Base-by-base conservation (phyloP, 2,329 filamentous ascomycete genomes). In the Metarhizium robertsii region DNA sequence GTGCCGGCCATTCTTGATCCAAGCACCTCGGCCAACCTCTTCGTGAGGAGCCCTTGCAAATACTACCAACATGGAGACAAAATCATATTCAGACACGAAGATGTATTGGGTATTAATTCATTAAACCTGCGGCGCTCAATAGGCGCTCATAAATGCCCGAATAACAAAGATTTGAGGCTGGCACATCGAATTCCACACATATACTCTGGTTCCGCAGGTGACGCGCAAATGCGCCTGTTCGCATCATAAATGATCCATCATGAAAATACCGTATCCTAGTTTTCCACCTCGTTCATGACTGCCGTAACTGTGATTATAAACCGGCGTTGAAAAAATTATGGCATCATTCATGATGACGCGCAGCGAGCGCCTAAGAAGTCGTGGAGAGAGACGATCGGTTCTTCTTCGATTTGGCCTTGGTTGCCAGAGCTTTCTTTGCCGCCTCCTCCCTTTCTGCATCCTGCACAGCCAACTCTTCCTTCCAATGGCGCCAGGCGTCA, bases 401-500 rank as follows among this genome's bases (percentile, higher is more conserved):
- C 65, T 78, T 79, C 66, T 76, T 80, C 10, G 70, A 64, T 61
- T 73, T 76, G 43, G 62, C 63, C 57, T 70, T 73, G 16, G 61
- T 60, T 56, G 29, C 67, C 25, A 69, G 67, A 7, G 66, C 62
- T 61, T 75, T 77, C 61, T 74, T 76, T 18, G 62, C 65, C 3
- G 72, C 68, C 32, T 76, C 75, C 20, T 76, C 75, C 20, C 71
- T 67, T 54, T 73, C 71, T 29, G 75, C 73, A 4, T 68, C 68
- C 58, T 76, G 74, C 56, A 77, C 74, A 8, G 75, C 76, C 66
- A 89, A 92, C 20, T 53, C 56, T 65, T 94, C 89, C 70, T 96
- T 96, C 94, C 94, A 99, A 71, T 90, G 90, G 55, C 92, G 84
- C 94, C 94, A 99, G 59, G 94, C 94, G 69, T 97, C 92, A 68